phyloP scores from a whole-genome alignment of 2,329 filamentous ascomycete species.

The Davidsoniella virescens region DNA sequence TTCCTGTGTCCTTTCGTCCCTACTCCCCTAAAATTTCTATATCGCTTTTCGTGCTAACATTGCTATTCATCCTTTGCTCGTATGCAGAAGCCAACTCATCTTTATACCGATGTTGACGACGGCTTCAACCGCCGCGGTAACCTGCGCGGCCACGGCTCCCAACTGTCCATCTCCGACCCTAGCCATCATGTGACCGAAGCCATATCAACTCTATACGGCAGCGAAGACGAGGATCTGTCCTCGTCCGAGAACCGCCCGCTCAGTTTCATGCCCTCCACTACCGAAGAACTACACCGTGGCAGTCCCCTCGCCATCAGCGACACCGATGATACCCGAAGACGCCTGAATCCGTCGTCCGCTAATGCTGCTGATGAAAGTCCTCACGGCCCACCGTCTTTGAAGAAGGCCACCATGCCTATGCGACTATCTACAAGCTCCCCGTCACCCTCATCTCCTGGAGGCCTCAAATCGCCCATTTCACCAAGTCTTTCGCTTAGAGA shows the following conservation, averaged over 20 bases:
- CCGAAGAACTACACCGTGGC: constrained; percentile 10
- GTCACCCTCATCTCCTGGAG: constrained; percentile 6
- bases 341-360: constrained; percentile 29
- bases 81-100: constrained; percentile 39
- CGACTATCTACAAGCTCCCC: constrained; percentile 25
- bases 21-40: background rate
- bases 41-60: constrained; percentile 13
- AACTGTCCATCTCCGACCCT: constrained; percentile 64
- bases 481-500: constrained; percentile 37
- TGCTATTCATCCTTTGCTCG: constrained; percentile 4
- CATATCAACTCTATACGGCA: constrained; percentile 80
- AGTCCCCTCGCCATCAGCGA: constrained; percentile 17
- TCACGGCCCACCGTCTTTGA: constrained; percentile 17
- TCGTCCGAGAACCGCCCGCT: constrained; percentile 40
- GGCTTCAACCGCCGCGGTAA: constrained; percentile 32
- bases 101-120: constrained; percentile 36
- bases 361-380: constrained; percentile 21
- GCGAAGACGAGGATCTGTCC: constrained; percentile 49
- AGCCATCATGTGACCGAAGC: constrained; percentile 90
- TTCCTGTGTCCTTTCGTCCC: background rate
- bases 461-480: constrained; percentile 27
- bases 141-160: constrained; percentile 36
- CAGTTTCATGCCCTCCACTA: constrained; percentile 43
- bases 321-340: constrained; percentile 24
- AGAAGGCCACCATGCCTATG: constrained; percentile 27